Conservation (phyloP, 2,329 filamentous ascomycete species). For the Xylariaceae sp. region DNA sequence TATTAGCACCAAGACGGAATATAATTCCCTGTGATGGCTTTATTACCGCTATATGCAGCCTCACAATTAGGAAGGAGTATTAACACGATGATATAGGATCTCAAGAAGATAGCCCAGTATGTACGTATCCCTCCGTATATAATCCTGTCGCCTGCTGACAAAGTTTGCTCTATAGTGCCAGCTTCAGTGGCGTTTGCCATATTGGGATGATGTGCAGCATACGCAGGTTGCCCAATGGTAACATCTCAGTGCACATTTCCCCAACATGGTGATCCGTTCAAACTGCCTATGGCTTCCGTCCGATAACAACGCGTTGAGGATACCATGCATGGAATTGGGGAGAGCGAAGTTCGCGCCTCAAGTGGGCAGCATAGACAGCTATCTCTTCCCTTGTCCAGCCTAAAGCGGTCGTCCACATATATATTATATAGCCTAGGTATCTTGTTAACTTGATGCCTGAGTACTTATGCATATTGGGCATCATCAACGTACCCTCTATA, state of each 20-base stretch:
- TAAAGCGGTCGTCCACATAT: slow-evolving; percentile 38
- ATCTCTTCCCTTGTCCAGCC: slow-evolving; percentile 40
- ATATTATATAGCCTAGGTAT: slow-evolving; percentile 36
- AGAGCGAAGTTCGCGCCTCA: slow-evolving; percentile 39
- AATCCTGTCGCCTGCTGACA: neutral
- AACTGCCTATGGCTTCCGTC: slow-evolving; percentile 35
- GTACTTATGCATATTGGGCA: neutral
- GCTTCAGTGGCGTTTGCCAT: neutral
- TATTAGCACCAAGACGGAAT: neutral
- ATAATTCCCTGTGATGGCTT: neutral
- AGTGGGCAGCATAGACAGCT: slow-evolving; percentile 38
- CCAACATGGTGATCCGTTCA: neutral
- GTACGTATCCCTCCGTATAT: neutral
- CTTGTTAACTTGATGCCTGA: neutral
- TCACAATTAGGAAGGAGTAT: neutral
- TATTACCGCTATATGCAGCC: neutral
- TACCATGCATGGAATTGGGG: slow-evolving; percentile 36
- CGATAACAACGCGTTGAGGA: slow-evolving; percentile 35
- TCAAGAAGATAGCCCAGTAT: neutral
- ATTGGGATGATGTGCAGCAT: neutral
- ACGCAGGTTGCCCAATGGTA: neutral
- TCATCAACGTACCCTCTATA: slow-evolving; percentile 40
- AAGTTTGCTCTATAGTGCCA: neutral
- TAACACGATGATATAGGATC: neutral
- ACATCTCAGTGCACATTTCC: neutral